Base-by-base conservation (phyloP, 2,329 filamentous ascomycete species). In the Xylariaceae sp. region DNA sequence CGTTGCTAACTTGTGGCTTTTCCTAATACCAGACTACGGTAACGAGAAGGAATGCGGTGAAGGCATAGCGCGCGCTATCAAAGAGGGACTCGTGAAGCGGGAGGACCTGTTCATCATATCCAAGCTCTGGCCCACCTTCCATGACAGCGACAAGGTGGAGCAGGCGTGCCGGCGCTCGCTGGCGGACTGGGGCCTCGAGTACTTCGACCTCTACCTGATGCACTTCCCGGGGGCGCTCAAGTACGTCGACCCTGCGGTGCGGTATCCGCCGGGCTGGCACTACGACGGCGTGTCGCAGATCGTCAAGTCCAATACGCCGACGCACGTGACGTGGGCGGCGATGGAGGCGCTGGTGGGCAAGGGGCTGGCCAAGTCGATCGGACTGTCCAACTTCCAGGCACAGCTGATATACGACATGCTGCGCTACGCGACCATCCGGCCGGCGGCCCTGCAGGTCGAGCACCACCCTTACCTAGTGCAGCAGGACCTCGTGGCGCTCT, bases 51-150 rank as follows among this genome's bases (percentile, higher is more conserved):
- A 92, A 74, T 86, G 83, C 62, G 90, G 90, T 56, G 77, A 92
- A 72, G 90, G 90, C 67, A 82, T 93, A 45, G 84, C 87, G 57
- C 88, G 89, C 65, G 90, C 90, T 68, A 91, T 95, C 76, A 83
- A 88, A 70, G 90, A 95, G 9, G 89, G 90, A 43, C 74, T 93
- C 56, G 89, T 93, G 66, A 91, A 88, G 80, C 88, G 90, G 57
- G 86, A 90, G 75, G 91, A 96, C 20, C 89, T 96, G 72, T 96
- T 96, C 84, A 87, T 96, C 71, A 89, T 93, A 63, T 91, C 89
- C 75, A 96, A 96, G 81, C 88, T 96, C 56, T 96, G 92, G 91
- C 92, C 93, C 79, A 88, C 87, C 64, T 96, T 92, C 84, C 91
- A 96, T 80, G 89, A 93, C 69, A 81, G 81, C 66, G 87, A 93